Percentiles rank a stretch among this genome's conserved stretches.
Evolutionary conservation across 2,329 filamentous ascomycete species (phyloP).

Genomic region (Geosmithia putterillii): DNA sequence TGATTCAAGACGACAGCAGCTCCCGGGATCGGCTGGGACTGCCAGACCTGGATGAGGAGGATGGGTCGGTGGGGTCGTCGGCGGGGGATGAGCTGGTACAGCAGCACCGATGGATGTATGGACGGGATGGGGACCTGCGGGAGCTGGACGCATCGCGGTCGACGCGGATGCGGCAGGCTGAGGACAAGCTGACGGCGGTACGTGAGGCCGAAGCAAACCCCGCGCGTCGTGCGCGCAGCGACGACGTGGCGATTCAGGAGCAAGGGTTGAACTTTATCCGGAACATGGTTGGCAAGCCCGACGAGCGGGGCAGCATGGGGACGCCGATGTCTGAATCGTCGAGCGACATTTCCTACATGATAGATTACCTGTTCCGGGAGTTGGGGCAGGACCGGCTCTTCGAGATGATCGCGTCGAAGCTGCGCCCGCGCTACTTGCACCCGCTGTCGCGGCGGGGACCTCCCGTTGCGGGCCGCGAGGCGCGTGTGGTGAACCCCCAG

Average conservation of each 20-base stretch:
- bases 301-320: slow-evolving; percentile 16
- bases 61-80: slow-evolving; percentile 20
- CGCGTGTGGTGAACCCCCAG: slow-evolving; percentile 42
- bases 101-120: slow-evolving; percentile 21
- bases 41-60: slow-evolving; percentile 42
- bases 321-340: slow-evolving; percentile 35
- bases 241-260: slow-evolving; percentile 79
- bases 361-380: slow-evolving; percentile 68
- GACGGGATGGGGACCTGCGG: slow-evolving; percentile 15
- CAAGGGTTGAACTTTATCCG: slow-evolving; percentile 82
- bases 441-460: slow-evolving; percentile 31
- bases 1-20: slow-evolving; percentile 51
- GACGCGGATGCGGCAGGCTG: slow-evolving; percentile 33
- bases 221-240: slow-evolving; percentile 54
- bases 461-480: slow-evolving; percentile 19
- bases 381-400: slow-evolving; percentile 71
- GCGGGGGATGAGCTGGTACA: slow-evolving; percentile 22
- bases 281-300: slow-evolving; percentile 64
- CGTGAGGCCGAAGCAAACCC: slow-evolving; percentile 59
- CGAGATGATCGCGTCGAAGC: slow-evolving; percentile 66
- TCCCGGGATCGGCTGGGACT: slow-evolving; percentile 12
- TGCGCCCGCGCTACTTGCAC: slow-evolving; percentile 49
- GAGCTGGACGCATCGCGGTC: slow-evolving; percentile 23
- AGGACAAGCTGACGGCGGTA: slow-evolving; percentile 34
- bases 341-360: slow-evolving; percentile 54